Conservation (phyloP, 2,329 filamentous ascomycete genomes). For the Pezicula radicicola region DNA sequence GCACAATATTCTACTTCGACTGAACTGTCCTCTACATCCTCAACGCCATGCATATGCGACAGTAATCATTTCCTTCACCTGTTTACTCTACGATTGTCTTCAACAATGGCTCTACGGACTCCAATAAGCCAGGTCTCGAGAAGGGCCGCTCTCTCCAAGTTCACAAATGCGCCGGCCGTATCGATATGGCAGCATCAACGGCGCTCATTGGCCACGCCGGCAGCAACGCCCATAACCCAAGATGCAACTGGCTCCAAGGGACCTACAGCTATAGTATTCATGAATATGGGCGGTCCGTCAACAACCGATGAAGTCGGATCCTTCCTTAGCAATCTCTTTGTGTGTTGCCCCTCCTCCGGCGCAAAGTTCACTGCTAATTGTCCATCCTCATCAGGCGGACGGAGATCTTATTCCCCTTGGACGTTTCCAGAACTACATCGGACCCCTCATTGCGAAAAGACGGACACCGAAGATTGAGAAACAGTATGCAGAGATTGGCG, state of each 20-base stretch:
- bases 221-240: constrained; percentile 76
- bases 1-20: background rate
- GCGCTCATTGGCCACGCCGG: constrained; percentile 55
- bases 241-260: constrained; percentile 68
- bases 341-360: constrained; percentile 42
- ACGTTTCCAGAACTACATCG: constrained; percentile 84
- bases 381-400: constrained; percentile 61
- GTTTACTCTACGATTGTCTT: background rate
- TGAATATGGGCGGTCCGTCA: constrained; percentile 97
- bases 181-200: constrained; percentile 35
- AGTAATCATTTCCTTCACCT: background rate
- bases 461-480: constrained; percentile 95
- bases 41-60: background rate
- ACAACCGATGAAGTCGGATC: constrained; percentile 83
- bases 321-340: constrained; percentile 90
- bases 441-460: constrained; percentile 79
- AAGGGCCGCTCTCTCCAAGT: constrained; percentile 24
- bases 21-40: background rate
- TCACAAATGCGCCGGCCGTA: constrained; percentile 26
- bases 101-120: constrained; percentile 38
- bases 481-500: constrained; percentile 92
- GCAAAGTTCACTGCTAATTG: constrained; percentile 4
- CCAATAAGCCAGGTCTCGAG: constrained; percentile 27
- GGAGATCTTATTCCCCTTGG: constrained; percentile 95
- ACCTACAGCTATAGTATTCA: constrained; percentile 95